phyloP scores from a whole-genome alignment of 306 rosid genomes.

The Cyamopsis tetragonoloba region DNA sequence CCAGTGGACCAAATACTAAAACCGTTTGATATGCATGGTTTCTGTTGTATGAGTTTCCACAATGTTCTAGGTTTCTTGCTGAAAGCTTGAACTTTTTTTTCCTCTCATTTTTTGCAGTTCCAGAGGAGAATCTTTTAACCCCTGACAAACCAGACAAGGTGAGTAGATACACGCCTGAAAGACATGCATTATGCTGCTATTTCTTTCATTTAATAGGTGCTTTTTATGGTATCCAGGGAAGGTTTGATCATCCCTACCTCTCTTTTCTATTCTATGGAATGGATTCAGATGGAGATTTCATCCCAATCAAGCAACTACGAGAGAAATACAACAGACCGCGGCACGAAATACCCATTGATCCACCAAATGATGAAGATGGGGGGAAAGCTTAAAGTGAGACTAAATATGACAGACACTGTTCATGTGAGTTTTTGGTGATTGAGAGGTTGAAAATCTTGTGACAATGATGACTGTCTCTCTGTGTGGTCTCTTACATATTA shows the following conservation, averaged over 20 bases:
- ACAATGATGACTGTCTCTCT: not conserved
- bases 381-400: slow-evolving; percentile 36
- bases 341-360: slow-evolving; percentile 69
- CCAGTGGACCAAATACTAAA: not conserved
- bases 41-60: not conserved
- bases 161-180: slow-evolving; percentile 1
- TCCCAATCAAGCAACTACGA: slow-evolving; percentile 83
- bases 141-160: slow-evolving; percentile 72
- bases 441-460: too few relatives aligned
- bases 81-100: slow-evolving; percentile 21
- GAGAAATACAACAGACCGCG: slow-evolving; percentile 80
- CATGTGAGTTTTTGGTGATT: not conserved
- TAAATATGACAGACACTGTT: not conserved
- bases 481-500: not conserved
- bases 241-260: slow-evolving; percentile 80
- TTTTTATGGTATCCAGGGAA: slow-evolving; percentile 46
- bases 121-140: slow-evolving; percentile 78
- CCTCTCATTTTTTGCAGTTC: slow-evolving; percentile 44
- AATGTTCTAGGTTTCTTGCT: slow-evolving; percentile 1
- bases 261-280: slow-evolving; percentile 86
- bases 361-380: slow-evolving; percentile 48
- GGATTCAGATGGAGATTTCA: slow-evolving; percentile 92
- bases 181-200: not conserved
- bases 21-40: slow-evolving; percentile 15
- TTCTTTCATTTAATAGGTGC: not conserved